A percentile compares a stretch with the other conserved stretches of the same genome.
Evolutionary conservation across 805 yeast genomes (phyloP).

Genomic region (Wickerhamiella siamensis): DNA sequence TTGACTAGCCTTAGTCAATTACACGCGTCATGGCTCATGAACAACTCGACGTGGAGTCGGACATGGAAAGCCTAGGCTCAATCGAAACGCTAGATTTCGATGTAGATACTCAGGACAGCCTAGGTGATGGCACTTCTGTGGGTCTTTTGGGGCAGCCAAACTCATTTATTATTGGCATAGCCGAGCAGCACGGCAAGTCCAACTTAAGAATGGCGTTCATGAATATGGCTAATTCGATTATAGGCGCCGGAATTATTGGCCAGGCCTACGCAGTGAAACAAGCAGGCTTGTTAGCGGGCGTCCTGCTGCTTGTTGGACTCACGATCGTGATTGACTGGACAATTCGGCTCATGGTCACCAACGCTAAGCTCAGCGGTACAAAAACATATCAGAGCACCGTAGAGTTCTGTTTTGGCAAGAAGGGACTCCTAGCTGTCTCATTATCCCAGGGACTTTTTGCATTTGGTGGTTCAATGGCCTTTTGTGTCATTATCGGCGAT

Average conservation of each 20-base stretch:
- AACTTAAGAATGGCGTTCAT: conserved; percentile 76
- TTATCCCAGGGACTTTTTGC: conserved; percentile 80
- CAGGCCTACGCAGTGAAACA: conserved; percentile 80
- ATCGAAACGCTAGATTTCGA: conserved; percentile 7
- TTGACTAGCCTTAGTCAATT: background rate
- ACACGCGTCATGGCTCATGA: too few species aligned
- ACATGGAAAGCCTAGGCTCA: conserved; percentile 3
- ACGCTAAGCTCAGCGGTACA: conserved; percentile 64
- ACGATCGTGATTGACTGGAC: conserved; percentile 84
- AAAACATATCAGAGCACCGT: conserved; percentile 78
- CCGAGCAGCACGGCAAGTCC: conserved; percentile 28
- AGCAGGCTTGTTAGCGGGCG: conserved; percentile 65
- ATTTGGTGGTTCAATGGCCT: conserved; percentile 87
- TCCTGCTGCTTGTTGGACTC: conserved; percentile 42
- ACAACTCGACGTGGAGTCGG: background rate
- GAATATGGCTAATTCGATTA: conserved; percentile 92
- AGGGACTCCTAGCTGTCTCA: conserved; percentile 54
- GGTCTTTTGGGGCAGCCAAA: conserved; percentile 19
- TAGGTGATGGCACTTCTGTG: conserved; percentile 1
- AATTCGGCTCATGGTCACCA: conserved; percentile 54
- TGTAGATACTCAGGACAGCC: background rate
- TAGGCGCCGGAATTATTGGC: conserved; percentile 94
- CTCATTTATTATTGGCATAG: conserved; percentile 12
- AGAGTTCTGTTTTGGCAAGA: conserved; percentile 56
- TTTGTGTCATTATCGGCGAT: conserved; percentile 88